Evolutionary conservation across 2,329 filamentous ascomycete genomes (phyloP), one percentile per base, ranked within the genome.

Genomic region (Hymenoscyphus occultus): DNA sequence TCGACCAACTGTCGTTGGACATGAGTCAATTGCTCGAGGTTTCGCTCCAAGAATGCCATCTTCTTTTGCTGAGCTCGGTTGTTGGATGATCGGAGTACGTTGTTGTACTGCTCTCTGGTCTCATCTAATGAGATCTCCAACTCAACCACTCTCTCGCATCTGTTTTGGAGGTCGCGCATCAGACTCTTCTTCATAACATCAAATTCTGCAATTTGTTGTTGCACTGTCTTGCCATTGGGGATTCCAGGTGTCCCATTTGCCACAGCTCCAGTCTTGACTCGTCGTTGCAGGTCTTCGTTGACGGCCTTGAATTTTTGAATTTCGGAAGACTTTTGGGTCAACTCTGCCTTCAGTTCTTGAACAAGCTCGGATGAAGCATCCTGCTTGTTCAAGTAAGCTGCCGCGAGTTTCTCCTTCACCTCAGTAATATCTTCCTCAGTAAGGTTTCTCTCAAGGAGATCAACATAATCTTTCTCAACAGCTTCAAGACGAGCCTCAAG

Each of bases 171-270:
- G 79, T 99, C 95, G 65, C 95, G 91, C 95, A 99, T 99, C 71
- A 99, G 83, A 71, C 91, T 96, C 86, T 99, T 99, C 88, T 99
- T 99, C 93, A 99, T 99, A 66, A 92, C 91, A 78, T 99, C 95
- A 73, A 99, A 99, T 77, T 99, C 95, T 65, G 94, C 92, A 78
- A 99, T 96, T 80, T 98, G 95, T 80, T 99, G 94, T 77, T 96
- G 93, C 56, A 98, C 87, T 13, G 92, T 96, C 84, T 97, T 97
- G 83, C 90, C 90, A 73, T 91, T 92, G 64, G 86, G 81, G 75
- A 89, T 79, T 61, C 82, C 79, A 58, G 79, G 77, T 22, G 80
- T 78, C 56, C 86, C 87, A 69, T 88, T 92, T 32, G 88, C 84
- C 19, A 81, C 82, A 40, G 79, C 79, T 70, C 84, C 84, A 60